Conservation (phyloP, 2,329 filamentous ascomycete species). For the Fusarium clavum region DNA sequence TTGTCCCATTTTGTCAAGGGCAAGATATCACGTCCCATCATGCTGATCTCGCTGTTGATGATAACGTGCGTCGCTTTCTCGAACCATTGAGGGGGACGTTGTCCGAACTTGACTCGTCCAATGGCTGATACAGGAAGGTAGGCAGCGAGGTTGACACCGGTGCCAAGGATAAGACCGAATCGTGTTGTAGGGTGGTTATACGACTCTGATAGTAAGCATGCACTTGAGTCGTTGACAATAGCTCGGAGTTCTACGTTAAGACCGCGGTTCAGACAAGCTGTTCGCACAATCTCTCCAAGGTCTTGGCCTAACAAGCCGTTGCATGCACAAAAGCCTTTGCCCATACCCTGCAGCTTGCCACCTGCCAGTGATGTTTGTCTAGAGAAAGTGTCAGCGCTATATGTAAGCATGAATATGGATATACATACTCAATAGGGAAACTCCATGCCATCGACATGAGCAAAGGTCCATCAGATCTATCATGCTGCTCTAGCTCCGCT, state of each 20-base stretch:
- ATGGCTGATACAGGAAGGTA: conserved; percentile 71
- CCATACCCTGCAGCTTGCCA: conserved; percentile 71
- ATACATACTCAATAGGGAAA: conserved; percentile 70
- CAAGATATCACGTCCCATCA: conserved; percentile 71
- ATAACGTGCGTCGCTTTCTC: conserved; percentile 70
- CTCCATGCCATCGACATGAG: conserved; percentile 75
- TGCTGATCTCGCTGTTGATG: conserved; percentile 74
- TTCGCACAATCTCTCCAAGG: conserved; percentile 67
- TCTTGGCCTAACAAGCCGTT: conserved; percentile 69
- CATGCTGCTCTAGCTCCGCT: conserved; percentile 54
- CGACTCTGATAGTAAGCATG: conserved; percentile 73
- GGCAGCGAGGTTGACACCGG: conserved; percentile 73
- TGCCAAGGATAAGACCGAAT: conserved; percentile 74
- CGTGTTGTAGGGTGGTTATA: conserved; percentile 69
- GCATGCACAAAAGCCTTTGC: conserved; percentile 72
- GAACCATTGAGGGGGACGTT: conserved; percentile 67
- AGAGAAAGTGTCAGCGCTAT: conserved; percentile 38
- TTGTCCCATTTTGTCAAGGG: conserved; percentile 72
- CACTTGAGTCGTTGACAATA: conserved; percentile 75
- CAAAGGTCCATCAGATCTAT: conserved; percentile 58
- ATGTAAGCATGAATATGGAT: not conserved
- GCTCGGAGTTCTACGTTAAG: conserved; percentile 68
- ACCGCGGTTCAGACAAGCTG: conserved; percentile 62
- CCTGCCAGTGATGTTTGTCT: conserved; percentile 73
- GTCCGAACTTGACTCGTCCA: conserved; percentile 66